Percentiles rank a stretch among this genome's conserved stretches.
Conservation (phyloP, 2,329 filamentous ascomycete species). For the Fusarium dimerum region DNA sequence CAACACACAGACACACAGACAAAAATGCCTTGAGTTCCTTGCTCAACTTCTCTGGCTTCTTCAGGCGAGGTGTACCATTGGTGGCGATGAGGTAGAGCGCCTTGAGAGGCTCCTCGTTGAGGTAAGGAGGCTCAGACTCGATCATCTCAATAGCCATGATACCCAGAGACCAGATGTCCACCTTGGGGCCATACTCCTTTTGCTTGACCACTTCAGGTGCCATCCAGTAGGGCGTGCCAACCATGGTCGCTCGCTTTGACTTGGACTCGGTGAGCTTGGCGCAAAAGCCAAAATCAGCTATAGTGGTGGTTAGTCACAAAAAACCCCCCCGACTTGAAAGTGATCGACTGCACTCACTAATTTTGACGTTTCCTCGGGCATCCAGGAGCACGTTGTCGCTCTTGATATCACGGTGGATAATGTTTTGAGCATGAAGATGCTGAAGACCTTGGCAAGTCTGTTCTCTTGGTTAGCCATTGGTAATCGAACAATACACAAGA, state of each 20-base stretch:
- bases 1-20: slow-evolving; percentile 93
- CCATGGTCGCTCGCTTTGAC: slow-evolving; percentile 98
- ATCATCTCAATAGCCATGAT: slow-evolving; percentile 99
- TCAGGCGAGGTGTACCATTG: slow-evolving; percentile 92
- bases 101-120: slow-evolving; percentile 97
- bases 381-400: slow-evolving; percentile 97
- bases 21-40: slow-evolving; percentile 98
- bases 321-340: background rate
- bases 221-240: slow-evolving; percentile 99
- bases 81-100: slow-evolving; percentile 97
- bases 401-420: slow-evolving; percentile 99
- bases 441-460: slow-evolving; percentile 95
- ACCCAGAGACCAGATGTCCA: slow-evolving; percentile 97
- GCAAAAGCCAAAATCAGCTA: slow-evolving; percentile 98
- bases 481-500: slow-evolving; percentile 4
- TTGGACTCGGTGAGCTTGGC: slow-evolving; percentile 97
- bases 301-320: slow-evolving; percentile 16
- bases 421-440: slow-evolving; percentile 92
- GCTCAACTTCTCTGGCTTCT: slow-evolving; percentile 97
- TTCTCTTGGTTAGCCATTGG: slow-evolving; percentile 17
- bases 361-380: slow-evolving; percentile 94
- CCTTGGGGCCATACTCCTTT: slow-evolving; percentile 97
- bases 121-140: slow-evolving; percentile 94
- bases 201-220: slow-evolving; percentile 98
- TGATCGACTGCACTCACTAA: slow-evolving; percentile 64